Evolutionary conservation across 192 early-diverging fungal species (phyloP).

Genomic region (Coemansia sp.): DNA sequence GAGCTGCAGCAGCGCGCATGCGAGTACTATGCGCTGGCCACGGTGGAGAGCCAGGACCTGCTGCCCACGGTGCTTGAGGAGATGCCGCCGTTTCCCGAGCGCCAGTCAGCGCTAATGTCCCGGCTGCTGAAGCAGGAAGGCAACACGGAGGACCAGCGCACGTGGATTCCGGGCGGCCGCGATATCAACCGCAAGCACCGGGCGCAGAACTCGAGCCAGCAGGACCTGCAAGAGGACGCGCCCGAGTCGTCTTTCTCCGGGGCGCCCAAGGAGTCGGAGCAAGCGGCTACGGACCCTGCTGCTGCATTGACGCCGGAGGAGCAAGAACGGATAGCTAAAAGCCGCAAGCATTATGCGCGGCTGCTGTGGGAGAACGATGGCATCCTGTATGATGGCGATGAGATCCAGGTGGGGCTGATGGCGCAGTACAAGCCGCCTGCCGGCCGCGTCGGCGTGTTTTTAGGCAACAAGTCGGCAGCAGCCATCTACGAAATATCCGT

Average conservation of each 20-base stretch:
- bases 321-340: conserved; percentile 23
- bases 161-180: conserved; percentile 89
- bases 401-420: conserved; percentile 88
- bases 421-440: conserved; percentile 88
- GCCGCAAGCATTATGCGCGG: conserved; percentile 55
- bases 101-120: conserved; percentile 84
- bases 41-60: conserved; percentile 79
- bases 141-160: conserved; percentile 94
- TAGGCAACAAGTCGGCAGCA: conserved; percentile 80
- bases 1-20: conserved; percentile 97
- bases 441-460: conserved; percentile 87
- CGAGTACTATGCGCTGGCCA: conserved; percentile 89
- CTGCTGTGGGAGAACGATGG: conserved; percentile 77
- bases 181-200: conserved; percentile 70
- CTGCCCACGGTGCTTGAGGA: conserved; percentile 94
- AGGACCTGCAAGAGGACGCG: conserved; percentile 3
- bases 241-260: neutral
- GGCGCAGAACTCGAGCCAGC: neutral
- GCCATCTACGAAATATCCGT: conserved; percentile 66
- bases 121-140: conserved; percentile 79
- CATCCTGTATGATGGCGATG: conserved; percentile 85
- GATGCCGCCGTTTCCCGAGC: conserved; percentile 97
- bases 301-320: conserved; percentile 19
- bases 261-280: neutral
- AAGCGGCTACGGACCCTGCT: neutral